Conservation (phyloP, 768 basidiomycete species). For the Serendipita sp. region DNA sequence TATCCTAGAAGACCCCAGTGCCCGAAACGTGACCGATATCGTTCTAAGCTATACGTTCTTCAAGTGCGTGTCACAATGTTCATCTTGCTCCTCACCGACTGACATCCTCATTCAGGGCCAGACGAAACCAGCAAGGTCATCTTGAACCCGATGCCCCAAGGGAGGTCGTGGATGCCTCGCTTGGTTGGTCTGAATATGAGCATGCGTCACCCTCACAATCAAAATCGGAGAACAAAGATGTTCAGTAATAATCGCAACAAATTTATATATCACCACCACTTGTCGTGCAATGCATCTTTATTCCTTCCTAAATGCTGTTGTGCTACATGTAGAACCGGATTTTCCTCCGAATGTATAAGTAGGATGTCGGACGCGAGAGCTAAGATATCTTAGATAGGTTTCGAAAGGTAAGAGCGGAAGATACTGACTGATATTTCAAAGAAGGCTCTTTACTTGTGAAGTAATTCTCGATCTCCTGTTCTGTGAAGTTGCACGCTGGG, state of each 20-base stretch:
- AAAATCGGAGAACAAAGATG: not conserved
- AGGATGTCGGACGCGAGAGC: slow-evolving; percentile 59
- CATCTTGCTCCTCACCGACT: not conserved
- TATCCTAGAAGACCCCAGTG: slow-evolving; percentile 80
- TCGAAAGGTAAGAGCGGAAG: not conserved
- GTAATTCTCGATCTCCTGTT: slow-evolving; percentile 45
- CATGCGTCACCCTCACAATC: slow-evolving; percentile 12
- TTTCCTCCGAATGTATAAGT: slow-evolving; percentile 64
- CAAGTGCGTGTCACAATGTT: slow-evolving; percentile 35
- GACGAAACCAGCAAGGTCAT: slow-evolving; percentile 70
- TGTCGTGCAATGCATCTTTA: not conserved
- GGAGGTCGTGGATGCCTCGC: slow-evolving; percentile 59
- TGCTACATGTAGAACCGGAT: slow-evolving; percentile 52
- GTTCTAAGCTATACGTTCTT: slow-evolving; percentile 98
- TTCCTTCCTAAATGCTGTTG: slow-evolving; percentile 48
- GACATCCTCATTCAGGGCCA: slow-evolving; percentile 39
- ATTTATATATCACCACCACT: too few species aligned
- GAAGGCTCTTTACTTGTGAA: slow-evolving; percentile 35
- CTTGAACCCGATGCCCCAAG: slow-evolving; percentile 82
- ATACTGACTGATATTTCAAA: slow-evolving; percentile 47
- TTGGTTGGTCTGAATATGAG: slow-evolving; percentile 35
- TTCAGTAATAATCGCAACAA: too few species aligned
- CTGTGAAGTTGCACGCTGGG: slow-evolving; percentile 68
- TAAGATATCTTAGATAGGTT: slow-evolving; percentile 18
- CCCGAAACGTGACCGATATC: slow-evolving; percentile 75